Base-by-base conservation (phyloP, 768 basidiomycete genomes). In the Pholiota molesta region DNA sequence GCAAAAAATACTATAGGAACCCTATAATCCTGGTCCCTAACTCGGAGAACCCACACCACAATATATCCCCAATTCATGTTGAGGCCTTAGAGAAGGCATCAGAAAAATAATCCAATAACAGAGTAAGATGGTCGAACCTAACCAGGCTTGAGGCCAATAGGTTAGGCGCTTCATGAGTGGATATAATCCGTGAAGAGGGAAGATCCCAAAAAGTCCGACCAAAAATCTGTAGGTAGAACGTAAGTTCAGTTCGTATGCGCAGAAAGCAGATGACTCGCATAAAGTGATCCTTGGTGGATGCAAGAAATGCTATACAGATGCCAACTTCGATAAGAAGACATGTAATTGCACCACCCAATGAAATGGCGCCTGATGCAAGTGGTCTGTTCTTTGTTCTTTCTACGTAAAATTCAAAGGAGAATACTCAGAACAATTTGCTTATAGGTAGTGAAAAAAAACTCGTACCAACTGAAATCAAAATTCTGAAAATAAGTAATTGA, bases 111-210 rank as follows among this genome's bases (percentile, higher is more conserved):
- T 31, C 31, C 31, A 31, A 31, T 31, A 31, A 5, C 31, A 31
- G 31, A 9, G 16, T 23, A 8, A 37, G 4, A 37, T 37, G 17
- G 17, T n/a, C 40, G 13, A 13, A 60, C 52, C 59, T 45, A 60
- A n/a, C 51, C 31, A 60, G 16, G 59, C 59, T 60, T 60, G 59
- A n/a, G 59, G 59, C 52, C 59, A 60, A 26, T 54, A 60, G 23
- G 59, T 54, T 0, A 60, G n/a, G 5, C 55, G 40, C 42, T 57
- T 57, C 55, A 57, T 57, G 14, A 45, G 16, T 6, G 55, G 55
- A 57, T 57, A 57, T 16, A 60, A 13, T 14, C 23, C 51, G 4
- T 52, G 35, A 23, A 60, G 39, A 7, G 51, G 37, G 23, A 59
- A 59, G 35, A 59, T 47, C n/a, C 45, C 57, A 26, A 51, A 51